These are phyloP conservation scores for Plenodomus biglobosus DNA, from an alignment of 2,329 filamentous ascomycete species.

Conservation along the genomic window DNA sequence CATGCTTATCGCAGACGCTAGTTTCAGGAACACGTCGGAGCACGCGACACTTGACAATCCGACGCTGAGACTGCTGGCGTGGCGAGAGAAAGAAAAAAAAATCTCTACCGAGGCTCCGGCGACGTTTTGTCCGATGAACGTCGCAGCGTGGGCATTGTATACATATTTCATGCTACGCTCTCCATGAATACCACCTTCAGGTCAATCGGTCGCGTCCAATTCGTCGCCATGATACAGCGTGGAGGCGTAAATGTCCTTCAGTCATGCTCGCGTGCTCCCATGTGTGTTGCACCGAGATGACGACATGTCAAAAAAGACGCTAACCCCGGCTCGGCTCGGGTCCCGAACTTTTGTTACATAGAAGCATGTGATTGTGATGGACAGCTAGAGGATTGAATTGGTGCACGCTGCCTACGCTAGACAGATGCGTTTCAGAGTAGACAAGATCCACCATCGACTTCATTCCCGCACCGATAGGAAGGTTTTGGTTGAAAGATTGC, in stretches of 20 bases:
- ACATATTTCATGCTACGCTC: background rate
- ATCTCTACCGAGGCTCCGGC: constrained; percentile 20
- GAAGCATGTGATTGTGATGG: background rate
- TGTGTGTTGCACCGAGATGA: constrained; percentile 3
- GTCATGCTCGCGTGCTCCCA: background rate
- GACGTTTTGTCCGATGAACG: constrained; percentile 13
- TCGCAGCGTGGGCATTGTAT: background rate
- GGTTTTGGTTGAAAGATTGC: too few species aligned
- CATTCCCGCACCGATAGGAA: too few species aligned
- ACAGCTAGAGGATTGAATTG: too few species aligned
- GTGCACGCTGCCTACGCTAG: too few species aligned
- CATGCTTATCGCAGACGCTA: constrained; percentile 24
- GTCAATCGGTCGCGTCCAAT: background rate
- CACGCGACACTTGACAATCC: constrained; percentile 21
- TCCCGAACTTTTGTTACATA: background rate
- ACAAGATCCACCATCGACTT: too few species aligned
- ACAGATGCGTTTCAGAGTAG: too few species aligned
- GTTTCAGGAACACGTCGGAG: constrained; percentile 29
- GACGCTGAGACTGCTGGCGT: background rate
- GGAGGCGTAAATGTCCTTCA: background rate
- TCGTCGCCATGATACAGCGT: background rate
- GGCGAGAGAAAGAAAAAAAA: background rate
- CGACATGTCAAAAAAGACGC: constrained; percentile 3
- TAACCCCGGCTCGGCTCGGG: background rate
- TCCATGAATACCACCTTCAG: background rate